Base-by-base conservation (phyloP, 768 basidiomycete genomes). In the Tricholoma sp. region DNA sequence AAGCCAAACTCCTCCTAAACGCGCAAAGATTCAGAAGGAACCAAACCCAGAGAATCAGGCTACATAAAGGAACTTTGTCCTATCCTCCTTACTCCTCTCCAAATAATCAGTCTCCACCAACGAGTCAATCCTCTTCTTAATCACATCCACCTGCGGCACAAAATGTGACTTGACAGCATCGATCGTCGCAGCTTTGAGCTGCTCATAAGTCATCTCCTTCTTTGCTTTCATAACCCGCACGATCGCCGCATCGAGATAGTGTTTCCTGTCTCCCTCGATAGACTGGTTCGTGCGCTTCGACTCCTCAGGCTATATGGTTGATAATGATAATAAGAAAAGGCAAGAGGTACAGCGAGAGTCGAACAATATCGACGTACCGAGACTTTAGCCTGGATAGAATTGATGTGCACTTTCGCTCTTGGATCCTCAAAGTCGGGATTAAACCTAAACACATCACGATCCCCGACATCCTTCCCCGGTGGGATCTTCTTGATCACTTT, bases 161-260 rank as follows among this genome's bases (percentile, higher is more conserved):
- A 98, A 98, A 64, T 95, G 89, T 39, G 76, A 85, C 71, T 88
- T 89, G 50, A 98, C 91, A 21, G 93, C 88, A 18, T 91, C 86
- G 57, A 97, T 85, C 9, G 91, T 91, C 61, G 86, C 85, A 51
- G 84, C 82, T 71, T 91, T 88, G 64, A 98, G 79, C 62, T 88
- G 79, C 63, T 89, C 84, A 64, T 92, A 85, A 22, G 75, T 77
- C 72, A 96, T 76, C 71, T 89, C 88, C 74, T 96, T 98, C 64
- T 84, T 83, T 2, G 84, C 86, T 70, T 98, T 98, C 94, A 98
- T 95, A 66, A 96, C 85, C 5, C 97, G 86, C 32, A 99, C 96
- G 64, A 99, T 95, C 19, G 95, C 95, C 0, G 94, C 94, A 63
- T 98, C 94, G 12, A 98, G 78, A 57, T 86, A 85, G 64, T 86